Evolutionary conservation across 441 rosid species (phyloP), one percentile per base, ranked within the genome.

Genomic region (Mallotus japonicus): DNA sequence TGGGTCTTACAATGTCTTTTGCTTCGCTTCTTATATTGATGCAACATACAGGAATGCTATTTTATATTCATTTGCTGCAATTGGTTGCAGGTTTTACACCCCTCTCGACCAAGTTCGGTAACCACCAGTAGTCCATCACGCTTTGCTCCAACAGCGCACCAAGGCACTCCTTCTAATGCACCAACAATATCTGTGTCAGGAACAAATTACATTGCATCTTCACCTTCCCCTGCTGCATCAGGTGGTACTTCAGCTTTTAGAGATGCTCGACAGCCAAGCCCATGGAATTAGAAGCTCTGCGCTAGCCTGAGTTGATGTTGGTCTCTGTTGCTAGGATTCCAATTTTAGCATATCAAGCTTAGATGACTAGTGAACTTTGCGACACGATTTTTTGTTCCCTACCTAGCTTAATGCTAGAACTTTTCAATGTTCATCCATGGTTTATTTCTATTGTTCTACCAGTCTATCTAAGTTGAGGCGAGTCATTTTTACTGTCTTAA

Each of bases 171-270:
- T 17, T 84, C 78, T 12, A 84, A 82, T 75, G 78, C 53, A 19
- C 82, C 86, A 2, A 12, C 89, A 0, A 85, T 89, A 34, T 90
- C 92, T 77, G 82, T 86, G 6, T 85, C 95, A 6, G 98, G 96
- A 76, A 90, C 92, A 82, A 92, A 85, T 80, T 89, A 87, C 69
- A 46, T 87, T 17, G 85, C 90, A 50, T 92, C 96, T 61, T 89
- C 97, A 47, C 97, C 99, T 72, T 92, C 94, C 47, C 95, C 96
- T 9, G 97, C 89, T 71, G 95, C 97, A 77, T 90, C 93, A 47
- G 97, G 97, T 53, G 92, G 95, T 73, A 94, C 95, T 67, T 90
- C 92, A 55, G 89, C 88, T 54, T 92, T 87, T 80, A 84, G 90
- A 76, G 95, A 90, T 75, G 72, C 90, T 57, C 77, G 90, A 58